These are phyloP conservation scores for Phoenix dactylifera DNA, from an alignment of 176 grass and related monocot genomes.

Conservation along the genomic window DNA sequence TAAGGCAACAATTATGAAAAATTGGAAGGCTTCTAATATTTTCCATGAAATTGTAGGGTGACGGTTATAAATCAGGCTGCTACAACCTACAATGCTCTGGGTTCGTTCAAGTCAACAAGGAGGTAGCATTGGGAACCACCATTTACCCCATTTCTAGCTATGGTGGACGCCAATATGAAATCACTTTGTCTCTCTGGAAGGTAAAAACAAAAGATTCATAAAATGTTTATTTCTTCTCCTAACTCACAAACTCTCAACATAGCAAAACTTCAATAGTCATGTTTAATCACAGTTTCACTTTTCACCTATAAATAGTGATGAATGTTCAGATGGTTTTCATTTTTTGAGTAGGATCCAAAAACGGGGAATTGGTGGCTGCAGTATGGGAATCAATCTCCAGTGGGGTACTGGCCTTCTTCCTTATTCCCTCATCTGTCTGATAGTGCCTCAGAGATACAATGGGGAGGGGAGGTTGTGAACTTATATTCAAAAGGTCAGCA, in stretches of 20 bases:
- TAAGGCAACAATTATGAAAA: no score
- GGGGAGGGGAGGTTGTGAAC: neutral
- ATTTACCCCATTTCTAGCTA: constrained; percentile 7
- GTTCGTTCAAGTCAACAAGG: constrained; percentile 5
- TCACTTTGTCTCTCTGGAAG: constrained; percentile 3
- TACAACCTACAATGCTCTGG: constrained; percentile 8
- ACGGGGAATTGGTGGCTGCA: constrained; percentile 12
- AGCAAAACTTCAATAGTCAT: no score
- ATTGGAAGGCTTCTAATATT: neutral
- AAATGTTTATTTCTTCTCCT: neutral
- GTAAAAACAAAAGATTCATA: neutral
- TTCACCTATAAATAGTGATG: no score
- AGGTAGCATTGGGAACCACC: constrained; percentile 1
- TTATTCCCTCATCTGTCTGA: constrained; percentile 4
- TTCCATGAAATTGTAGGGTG: neutral
- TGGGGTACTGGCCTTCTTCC: constrained; percentile 13
- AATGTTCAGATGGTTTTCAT: neutral
- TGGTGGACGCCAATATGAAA: constrained; percentile 1
- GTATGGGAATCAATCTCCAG: neutral
- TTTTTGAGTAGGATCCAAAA: neutral
- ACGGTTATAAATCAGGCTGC: constrained; percentile 9
- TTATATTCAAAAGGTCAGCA: no score
- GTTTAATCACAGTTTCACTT: no score
- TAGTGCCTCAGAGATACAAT: neutral
- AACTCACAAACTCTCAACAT: no score